Conservation (phyloP, 345 rosid genomes). For the Excoecaria cochinchinensis region DNA sequence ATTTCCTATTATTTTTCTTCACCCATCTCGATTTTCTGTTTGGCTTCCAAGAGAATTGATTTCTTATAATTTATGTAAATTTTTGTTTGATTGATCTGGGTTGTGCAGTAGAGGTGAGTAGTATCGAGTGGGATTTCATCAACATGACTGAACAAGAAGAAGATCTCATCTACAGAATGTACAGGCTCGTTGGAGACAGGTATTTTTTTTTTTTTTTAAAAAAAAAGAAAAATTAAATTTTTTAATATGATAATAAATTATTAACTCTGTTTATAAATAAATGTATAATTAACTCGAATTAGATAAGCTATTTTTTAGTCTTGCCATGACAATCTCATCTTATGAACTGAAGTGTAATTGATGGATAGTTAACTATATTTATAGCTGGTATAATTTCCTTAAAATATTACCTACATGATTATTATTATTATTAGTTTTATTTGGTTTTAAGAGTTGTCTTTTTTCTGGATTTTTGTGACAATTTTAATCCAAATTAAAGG, state of each 20-base stretch:
- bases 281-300: not conserved
- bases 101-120: conserved; percentile 22
- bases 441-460: conserved; percentile 57
- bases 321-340: no score
- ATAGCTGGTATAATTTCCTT: no score
- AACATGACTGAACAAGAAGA: conserved; percentile 31
- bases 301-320: no score
- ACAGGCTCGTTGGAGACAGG: conserved; percentile 28
- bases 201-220: no score
- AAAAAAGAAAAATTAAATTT: no score
- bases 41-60: no score
- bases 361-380: not conserved
- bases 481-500: no score
- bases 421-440: not conserved
- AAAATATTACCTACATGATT: not conserved
- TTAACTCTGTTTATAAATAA: no score
- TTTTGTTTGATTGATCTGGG: not conserved
- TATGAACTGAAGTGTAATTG: not conserved
- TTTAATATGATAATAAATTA: no score
- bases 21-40: no score
- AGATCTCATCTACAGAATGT: conserved; percentile 29
- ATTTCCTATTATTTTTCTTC: not conserved
- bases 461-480: no score
- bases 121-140: conserved; percentile 30
- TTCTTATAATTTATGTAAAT: no score